Evolutionary conservation across 2,329 filamentous ascomycete genomes (phyloP), one percentile per base, ranked within the genome.

Genomic region (Ophiostoma angusticollis): DNA sequence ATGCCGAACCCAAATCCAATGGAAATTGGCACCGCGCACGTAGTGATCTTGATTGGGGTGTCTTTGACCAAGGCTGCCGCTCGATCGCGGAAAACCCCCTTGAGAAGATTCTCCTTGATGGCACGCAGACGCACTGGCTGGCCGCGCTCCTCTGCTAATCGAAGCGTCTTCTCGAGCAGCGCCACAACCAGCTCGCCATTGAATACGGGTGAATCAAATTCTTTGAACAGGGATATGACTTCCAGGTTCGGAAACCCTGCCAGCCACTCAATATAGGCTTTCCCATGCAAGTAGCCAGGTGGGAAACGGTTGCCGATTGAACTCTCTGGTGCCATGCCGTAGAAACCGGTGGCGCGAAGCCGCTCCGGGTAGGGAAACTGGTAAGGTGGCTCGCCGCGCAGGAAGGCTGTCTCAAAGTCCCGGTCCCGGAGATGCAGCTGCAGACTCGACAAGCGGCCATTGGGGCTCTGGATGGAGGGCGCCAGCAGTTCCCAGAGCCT

Each of bases 191-290:
- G 19, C 12, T 39, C 38, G 13, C 14, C 37, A 18, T 22, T 17
- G 12, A n/a, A n/a, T n/a, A n/a, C n/a, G n/a, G n/a, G n/a, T n/a
- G n/a, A n/a, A n/a, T n/a, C n/a, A n/a, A n/a, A n/a, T n/a, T n/a
- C n/a, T n/a, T n/a, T n/a, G n/a, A n/a, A 44, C 19, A 42, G 29
- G 13, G 28, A 30, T 18, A 49, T 31, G 21, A 31, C 31, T 18
- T 46, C 39, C 24, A 33, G 39, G 21, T 18, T 9, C 3, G 27
- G 24, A 28, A 49, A 48, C 32, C 35, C 38, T 6, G 21, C 14
- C n/a, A 42, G 28, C 47, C 47, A 49, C 32, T 42, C 35, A 11
- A 46, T 12, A 12, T 38, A 43, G 1, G 39, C 19, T 17, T 39
- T 35, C 9, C 41, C 41, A 1, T 35, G 34, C 19, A 42, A 19